These are phyloP conservation scores for Chaetomiaceae sp. DNA, from an alignment of 2,329 filamentous ascomycete species.

Conservation along the genomic window DNA sequence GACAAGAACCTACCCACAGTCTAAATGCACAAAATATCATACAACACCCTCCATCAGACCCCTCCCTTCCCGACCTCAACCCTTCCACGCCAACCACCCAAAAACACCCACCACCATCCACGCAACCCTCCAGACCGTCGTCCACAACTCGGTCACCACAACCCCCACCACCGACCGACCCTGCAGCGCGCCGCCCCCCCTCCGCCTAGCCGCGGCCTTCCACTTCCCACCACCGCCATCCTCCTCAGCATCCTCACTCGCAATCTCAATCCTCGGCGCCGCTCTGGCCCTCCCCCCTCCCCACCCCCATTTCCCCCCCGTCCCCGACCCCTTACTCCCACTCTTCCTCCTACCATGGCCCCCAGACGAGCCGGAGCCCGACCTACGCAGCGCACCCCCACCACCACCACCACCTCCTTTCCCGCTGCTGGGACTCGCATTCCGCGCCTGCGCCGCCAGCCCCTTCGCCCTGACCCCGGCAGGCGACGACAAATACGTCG, in stretches of 20 bases:
- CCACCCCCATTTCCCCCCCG: slow-evolving; percentile 39
- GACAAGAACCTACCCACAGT: too few species aligned
- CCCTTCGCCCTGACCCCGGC: neutral
- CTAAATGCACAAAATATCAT: neutral
- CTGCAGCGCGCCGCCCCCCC: slow-evolving; percentile 22
- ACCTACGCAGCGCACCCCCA: slow-evolving; percentile 15
- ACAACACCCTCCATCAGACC: neutral
- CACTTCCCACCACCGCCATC: slow-evolving; percentile 37
- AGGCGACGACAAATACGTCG: neutral
- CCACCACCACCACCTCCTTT: too few species aligned
- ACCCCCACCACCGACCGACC: slow-evolving; percentile 35
- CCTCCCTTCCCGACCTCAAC: slow-evolving; percentile 51
- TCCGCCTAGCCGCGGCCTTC: slow-evolving; percentile 23
- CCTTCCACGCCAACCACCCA: slow-evolving; percentile 58
- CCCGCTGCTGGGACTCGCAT: neutral
- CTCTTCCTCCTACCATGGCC: slow-evolving; percentile 23
- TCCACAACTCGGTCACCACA: slow-evolving; percentile 55
- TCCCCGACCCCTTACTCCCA: slow-evolving; percentile 19
- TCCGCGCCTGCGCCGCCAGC: neutral
- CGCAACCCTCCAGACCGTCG: slow-evolving; percentile 54
- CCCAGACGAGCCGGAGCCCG: slow-evolving; percentile 22
- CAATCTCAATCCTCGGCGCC: slow-evolving; percentile 48
- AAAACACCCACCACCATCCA: slow-evolving; percentile 61
- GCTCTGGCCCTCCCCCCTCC: slow-evolving; percentile 29
- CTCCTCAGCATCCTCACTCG: slow-evolving; percentile 37